Evolutionary conservation across 192 early-diverging fungal genomes (phyloP).

Genomic region (Coemansia biformis): DNA sequence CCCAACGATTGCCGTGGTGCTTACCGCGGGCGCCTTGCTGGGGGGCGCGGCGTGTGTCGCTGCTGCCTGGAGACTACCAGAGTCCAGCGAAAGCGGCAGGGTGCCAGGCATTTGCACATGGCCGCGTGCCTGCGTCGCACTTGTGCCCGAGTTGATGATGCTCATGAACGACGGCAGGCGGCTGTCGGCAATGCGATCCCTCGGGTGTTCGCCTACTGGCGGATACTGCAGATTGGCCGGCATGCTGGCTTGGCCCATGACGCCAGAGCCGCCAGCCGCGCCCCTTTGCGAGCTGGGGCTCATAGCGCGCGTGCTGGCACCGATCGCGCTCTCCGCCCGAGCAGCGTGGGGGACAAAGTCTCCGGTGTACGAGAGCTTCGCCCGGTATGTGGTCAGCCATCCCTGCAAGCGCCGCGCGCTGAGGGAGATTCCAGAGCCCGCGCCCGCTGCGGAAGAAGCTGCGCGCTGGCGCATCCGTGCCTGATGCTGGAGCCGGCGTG

Average conservation of each 20-base stretch:
- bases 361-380: constrained; percentile 21
- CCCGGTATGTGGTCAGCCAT: constrained; percentile 37
- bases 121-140: no score
- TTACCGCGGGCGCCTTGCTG: constrained; percentile 1
- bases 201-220: not conserved
- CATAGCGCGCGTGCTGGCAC: not conserved
- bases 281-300: not conserved
- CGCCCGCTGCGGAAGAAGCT: no score
- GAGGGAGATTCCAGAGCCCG: no score
- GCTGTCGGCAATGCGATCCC: constrained; percentile 3
- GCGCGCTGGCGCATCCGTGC: not conserved
- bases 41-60: no score
- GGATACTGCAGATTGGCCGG: constrained; percentile 26
- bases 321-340: not conserved
- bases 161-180: constrained; percentile 33
- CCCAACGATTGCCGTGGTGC: constrained; percentile 8
- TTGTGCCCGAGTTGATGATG: constrained; percentile 42
- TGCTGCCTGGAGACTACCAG: constrained; percentile 15
- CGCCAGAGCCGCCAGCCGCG: not conserved
- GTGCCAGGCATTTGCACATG: constrained; percentile 25
- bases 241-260: no score
- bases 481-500: constrained; percentile 26
- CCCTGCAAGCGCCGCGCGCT: constrained; percentile 26
- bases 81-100: constrained; percentile 20
- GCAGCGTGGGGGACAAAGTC: constrained; percentile 22